Evolutionary conservation across 2,329 filamentous ascomycete species (phyloP), one percentile per base, ranked within the genome.

Genomic region (Colletotrichum spinosum): DNA sequence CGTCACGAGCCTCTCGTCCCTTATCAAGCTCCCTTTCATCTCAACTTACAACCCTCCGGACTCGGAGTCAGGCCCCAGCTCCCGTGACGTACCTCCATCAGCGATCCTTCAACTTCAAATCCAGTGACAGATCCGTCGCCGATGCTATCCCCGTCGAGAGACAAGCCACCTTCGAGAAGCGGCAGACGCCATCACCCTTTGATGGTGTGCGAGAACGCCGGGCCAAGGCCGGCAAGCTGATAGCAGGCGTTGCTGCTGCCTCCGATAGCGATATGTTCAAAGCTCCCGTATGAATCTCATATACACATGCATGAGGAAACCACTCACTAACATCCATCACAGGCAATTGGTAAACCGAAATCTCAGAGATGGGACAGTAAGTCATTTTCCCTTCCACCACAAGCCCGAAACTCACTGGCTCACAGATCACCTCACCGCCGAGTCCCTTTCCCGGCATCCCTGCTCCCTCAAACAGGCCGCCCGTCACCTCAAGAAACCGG

Each of bases 211-310:
- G 86, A 58, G 87, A 86, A 44, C 84, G 91, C 70, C 87, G 95
- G 53, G 86, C 85, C 67, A 92, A 91, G 72, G 86, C 88, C n/a
- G 91, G 90, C 3, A 89, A 87, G 72, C 82, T 96, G 44, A 83
- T 92, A 68, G 92, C 90, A 15, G 91, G 91, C 42, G 86, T 93
- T 51, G 95, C 94, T 38, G 92, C 93, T 9, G 85, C 86, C 55
- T 90, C 91, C 2, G 90, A 90, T 77, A 92, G 92, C 76, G 91
- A 94, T 72, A 89, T 92, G 82, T 97, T 97, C 79, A 96, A 96
- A 79, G 88, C 88, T 56, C 84, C 88, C 59, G 89, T 92, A 77
- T 72, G 86, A 35, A 12, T 45, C 17, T 15, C 12, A 56, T 65
- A 55, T 49, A 25, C 25, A 25, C 34, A 12, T 6, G 9, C 10